Base-by-base conservation (phyloP, 2,329 filamentous ascomycete species). In the Colletotrichum gigasporum region DNA sequence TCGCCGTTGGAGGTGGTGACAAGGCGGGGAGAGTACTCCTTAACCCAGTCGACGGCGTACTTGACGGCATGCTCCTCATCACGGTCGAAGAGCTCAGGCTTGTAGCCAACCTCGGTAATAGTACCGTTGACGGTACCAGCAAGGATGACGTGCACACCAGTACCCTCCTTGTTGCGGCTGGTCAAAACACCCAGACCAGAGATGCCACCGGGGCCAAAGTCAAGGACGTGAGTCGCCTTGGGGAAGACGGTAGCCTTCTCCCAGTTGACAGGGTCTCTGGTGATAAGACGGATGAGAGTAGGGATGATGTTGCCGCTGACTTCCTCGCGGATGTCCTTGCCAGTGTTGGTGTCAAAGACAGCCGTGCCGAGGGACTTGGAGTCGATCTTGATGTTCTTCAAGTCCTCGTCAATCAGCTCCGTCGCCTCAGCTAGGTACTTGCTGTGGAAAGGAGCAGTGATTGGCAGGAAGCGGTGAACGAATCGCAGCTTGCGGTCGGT, bases 81-180 rank as follows among this genome's bases (percentile, higher is more conserved):
- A 61, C 96, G 91, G 75, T 99, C 95, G 72, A 99, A 99, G 53
- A 99, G 85, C 80, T 99, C 96, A 2, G 95, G 91, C 85, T 99
- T 99, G 85, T 97, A 99, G 58, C 96, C 96, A 67, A 99, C 91
- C 78, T 98, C 96, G 30, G 87, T 85, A 64, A 96, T 91, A 18
- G 94, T 94, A 53, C 95, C 95, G 72, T 95, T 92, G 72, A 99
- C 91, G n/a, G 93, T 87, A 68, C 96, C 96, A 42, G 94, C 96
- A 63, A 99, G 86, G 69, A 99, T 97, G 69, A 99, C 94, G 66
- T 95, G 93, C 34, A 99, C 96, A 72, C 96, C 96, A 62, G 94
- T 98, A 68, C 96, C 96, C 78, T 99, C 96, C 84, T 99, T 99
- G 86, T 98, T 99, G 72, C 96, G 93, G 85, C 97, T 98, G 62